Evolutionary conservation across 164 flowering plant genomes (phyloP).

Genomic region (Vitis rotundifolia): DNA sequence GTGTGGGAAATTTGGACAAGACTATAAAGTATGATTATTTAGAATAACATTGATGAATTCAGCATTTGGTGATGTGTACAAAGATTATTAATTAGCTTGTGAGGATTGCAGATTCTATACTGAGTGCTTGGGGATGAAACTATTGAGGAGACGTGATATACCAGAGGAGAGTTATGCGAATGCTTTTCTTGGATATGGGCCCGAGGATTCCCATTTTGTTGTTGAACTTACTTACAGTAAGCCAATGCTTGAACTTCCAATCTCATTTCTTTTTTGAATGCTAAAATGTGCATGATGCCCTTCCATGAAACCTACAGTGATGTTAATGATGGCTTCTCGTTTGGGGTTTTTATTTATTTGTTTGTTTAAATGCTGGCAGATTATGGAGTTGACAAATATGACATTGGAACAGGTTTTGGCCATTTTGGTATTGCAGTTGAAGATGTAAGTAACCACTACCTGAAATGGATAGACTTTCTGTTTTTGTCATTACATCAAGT

Average conservation of each 20-base stretch:
- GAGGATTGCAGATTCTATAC: slow-evolving; percentile 37
- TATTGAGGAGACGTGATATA: slow-evolving; percentile 36
- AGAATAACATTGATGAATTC: neutral
- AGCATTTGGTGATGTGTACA: no score
- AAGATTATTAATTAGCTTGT: neutral
- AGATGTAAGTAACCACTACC: slow-evolving; percentile 31
- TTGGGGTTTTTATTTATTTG: neutral
- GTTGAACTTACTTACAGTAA: slow-evolving; percentile 44
- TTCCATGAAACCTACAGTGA: no score
- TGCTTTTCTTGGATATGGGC: slow-evolving; percentile 50
- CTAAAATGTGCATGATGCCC: neutral
- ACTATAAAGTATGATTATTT: slow-evolving; percentile 35
- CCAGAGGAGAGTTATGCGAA: slow-evolving; percentile 44
- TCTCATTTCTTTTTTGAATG: neutral
- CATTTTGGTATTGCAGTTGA: slow-evolving; percentile 48
- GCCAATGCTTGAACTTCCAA: neutral
- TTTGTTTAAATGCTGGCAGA: slow-evolving; percentile 17
- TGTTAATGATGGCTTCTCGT: neutral
- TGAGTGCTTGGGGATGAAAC: slow-evolving; percentile 45
- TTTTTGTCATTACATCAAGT: neutral
- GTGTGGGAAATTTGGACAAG: slow-evolving; percentile 39
- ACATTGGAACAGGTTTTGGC: slow-evolving; percentile 49
- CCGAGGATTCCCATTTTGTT: slow-evolving; percentile 41
- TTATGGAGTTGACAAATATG: slow-evolving; percentile 47
- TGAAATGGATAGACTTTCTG: neutral